Base-by-base conservation (phyloP, 306 rosid species). In the Prinsepia uniflora region DNA sequence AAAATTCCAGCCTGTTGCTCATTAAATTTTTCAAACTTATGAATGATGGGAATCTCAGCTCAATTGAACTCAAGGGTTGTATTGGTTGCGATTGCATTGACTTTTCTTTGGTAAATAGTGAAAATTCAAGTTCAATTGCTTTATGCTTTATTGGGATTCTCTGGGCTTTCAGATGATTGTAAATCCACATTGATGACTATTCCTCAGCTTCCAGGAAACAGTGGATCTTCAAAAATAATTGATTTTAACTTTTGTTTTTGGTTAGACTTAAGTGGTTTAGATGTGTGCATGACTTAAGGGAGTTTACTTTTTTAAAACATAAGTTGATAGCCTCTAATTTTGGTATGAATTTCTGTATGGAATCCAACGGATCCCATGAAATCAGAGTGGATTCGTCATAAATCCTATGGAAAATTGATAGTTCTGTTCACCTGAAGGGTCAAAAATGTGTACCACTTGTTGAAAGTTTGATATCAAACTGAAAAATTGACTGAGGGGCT, bases 41-140 rank as follows among this genome's bases (percentile, higher is more conserved):
- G 2, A 17, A n/a, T 50, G 42, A 53, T 47, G 68, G 18, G 30
- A 64, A 24, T 41, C 30, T 5, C 15, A 40, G 43, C 77, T 48
- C 10, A 22, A 34, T 47, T 22, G 59, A 50, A 47, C 44, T 42
- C 57, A 76, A 73, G n/a, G 12, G 45, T 76, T 64, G 12, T 42
- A 34, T 63, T 70, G 74, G 30, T 65, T 62, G 20, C 67, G 74
- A 62, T 52, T 68, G 71, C 46, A 62, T 56, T 80, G 40, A 82
- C 73, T 77, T 76, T 74, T 68, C 47, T 36, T 60, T 36, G 48
- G 46, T 39, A 47, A 24, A 19, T 64, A 30, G 53, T 65, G 70
- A 58, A 63, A 74, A 47, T 11, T 62, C 24, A 12, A 36, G 59
- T 62, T 70, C 62, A 12, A 41, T 74, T 70, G 54, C 56, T 59